Evolutionary conservation across 2,329 filamentous ascomycete genomes (phyloP), one percentile per base, ranked within the genome.

Genomic region (Ophiognomonia clavigignenti-juglandacearum): DNA sequence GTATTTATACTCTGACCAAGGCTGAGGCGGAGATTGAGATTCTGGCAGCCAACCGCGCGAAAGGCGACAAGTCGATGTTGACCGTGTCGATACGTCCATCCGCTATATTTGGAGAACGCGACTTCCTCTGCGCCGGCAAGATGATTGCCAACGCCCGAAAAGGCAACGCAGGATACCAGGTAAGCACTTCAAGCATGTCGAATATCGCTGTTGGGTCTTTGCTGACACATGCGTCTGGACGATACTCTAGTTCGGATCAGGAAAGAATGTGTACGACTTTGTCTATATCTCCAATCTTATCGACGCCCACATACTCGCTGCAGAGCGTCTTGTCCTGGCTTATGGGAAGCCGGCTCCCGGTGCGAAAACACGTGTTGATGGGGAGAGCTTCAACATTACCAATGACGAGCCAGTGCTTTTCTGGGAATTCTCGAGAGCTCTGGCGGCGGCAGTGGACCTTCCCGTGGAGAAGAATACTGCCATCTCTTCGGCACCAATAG

Each of bases 401-500:
- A 43, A 43, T 18, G 40, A 43, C 13, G 40, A 34, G n/a, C 27
- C 24, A 13, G 14, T 26, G 20, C 29, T 26, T 4, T 43, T 43
- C 19, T 43, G 29, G 40, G 40, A 35, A 11, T 43, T 34, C n/a
- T 29, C 23, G 14, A 13, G 40, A 32, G 40, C 40, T 10, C 27
- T 3, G 4, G 40, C 40, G 23, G 31, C 40, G 7, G 27, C 40
- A 10, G 40, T 43, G 20, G 40, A 29, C 3, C 18, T 18, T n/a
- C 41, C 41, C 13, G 41, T 36, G 31, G 36, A 27, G 31, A n/a
- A 36, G 22, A n/a, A 43, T n/a, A n/a, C n/a, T n/a, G n/a, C n/a
- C n/a, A n/a, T n/a, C n/a, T n/a, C n/a, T n/a, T n/a, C n/a, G n/a
- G n/a, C n/a, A n/a, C n/a, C n/a, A n/a, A n/a, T n/a, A n/a, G n/a